Evolutionary conservation across 129 eudicot species (phyloP), one percentile per base, ranked within the genome.

Genomic region (Centrapalus pauciflorus): DNA sequence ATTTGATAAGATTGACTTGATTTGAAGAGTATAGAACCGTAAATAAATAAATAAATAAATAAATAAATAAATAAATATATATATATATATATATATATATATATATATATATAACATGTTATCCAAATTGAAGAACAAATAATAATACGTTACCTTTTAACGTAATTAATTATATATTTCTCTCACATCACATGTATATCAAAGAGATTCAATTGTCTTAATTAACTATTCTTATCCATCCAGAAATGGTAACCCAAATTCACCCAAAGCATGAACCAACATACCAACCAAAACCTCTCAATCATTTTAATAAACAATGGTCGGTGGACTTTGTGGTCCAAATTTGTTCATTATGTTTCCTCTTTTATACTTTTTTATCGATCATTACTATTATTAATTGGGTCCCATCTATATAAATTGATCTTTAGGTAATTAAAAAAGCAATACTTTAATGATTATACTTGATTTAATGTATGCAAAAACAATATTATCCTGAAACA

Each of bases 311-410:
- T n/a, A 24, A 55, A 26, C 16, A 5, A 55, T 69, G 74, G 66
- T 69, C 74, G 74, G 74, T 69, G 66, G 38, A 17, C 32, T 55
- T 40, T 69, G 56, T 69, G 74, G 74, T 66, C 74, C 74, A 69
- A 65, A 55, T 10, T 69, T 28, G 74, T 0, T 69, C 74, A 69
- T 69, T 38, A 55, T 55, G 74, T 55, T 69, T 69, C 74, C 45
- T 38, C 73, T 26, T 38, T 41, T 14, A 26, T 43, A 14, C 35
- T 55, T 33, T n/a, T 9, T 55, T 38, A 38, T 69, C 64, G 38
- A 55, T 69, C 20, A 29, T 21, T 10, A 30, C 27, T 40, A 5
- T 69, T 16, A 27, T 26, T n/a, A 7, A 17, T 3, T 0, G 21
- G 65, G 56, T 8, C 37, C 74, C 49, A 14, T 13, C 7, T 33